Evolutionary conservation across 2,329 filamentous ascomycete genomes (phyloP).

Genomic region (Talaromyces sp.): DNA sequence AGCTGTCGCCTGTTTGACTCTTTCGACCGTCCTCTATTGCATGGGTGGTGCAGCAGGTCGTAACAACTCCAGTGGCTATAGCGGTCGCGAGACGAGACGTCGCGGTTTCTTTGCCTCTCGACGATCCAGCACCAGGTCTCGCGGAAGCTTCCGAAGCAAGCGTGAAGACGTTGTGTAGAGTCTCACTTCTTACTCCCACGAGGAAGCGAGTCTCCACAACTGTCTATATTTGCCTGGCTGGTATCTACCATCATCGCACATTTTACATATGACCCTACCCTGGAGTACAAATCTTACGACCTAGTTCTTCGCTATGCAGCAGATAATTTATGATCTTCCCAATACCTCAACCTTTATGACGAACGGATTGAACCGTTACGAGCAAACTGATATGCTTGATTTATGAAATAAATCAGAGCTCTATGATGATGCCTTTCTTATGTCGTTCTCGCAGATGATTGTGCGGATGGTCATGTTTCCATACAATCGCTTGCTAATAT

Average conservation of each 20-base stretch:
- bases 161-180: constrained; percentile 16
- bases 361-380: neutral
- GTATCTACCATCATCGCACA: neutral
- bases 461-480: neutral
- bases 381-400: neutral
- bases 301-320: neutral
- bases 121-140: constrained; percentile 17
- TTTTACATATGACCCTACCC: neutral
- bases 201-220: neutral
- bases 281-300: neutral
- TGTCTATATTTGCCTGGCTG: neutral
- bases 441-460: neutral
- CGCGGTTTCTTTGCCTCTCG: constrained; percentile 35
- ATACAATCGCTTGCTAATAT: neutral
- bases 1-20: constrained; percentile 51
- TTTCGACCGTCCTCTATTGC: constrained; percentile 58
- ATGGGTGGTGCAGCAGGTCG: constrained; percentile 39
- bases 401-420: neutral
- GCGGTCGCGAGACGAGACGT: constrained; percentile 34
- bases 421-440: neutral
- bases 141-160: constrained; percentile 15
- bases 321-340: constrained; percentile 5
- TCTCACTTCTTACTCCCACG: neutral
- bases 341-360: neutral
- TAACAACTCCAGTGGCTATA: constrained; percentile 32